These are phyloP conservation scores for Lecanicillium sp. DNA, from an alignment of 2,329 filamentous ascomycete species.

Conservation along the genomic window DNA sequence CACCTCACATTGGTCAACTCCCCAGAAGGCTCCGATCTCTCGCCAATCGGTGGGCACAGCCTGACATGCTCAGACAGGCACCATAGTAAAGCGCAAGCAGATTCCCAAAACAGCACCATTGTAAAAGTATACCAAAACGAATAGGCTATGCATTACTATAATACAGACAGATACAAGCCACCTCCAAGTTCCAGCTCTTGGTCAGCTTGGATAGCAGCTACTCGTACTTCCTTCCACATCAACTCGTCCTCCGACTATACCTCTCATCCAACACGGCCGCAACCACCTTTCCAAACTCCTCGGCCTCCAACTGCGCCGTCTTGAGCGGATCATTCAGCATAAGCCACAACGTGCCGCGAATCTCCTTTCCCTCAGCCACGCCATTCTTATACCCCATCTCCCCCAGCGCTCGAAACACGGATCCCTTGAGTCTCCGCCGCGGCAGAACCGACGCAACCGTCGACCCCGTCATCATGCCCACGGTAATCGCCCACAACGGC, in stretches of 20 bases:
- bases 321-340: slow-evolving; percentile 12
- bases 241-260: not conserved
- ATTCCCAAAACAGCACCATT: no score
- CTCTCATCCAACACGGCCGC: slow-evolving; percentile 7
- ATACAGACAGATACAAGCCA: no score
- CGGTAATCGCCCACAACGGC: slow-evolving; percentile 22
- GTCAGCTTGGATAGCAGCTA: no score
- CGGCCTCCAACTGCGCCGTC: slow-evolving; percentile 9
- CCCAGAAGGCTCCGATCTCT: no score
- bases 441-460: slow-evolving; percentile 18
- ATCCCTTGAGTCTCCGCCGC: slow-evolving; percentile 16
- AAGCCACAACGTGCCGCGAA: slow-evolving; percentile 19
- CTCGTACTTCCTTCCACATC: no score
- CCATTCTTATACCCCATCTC: slow-evolving; percentile 16
- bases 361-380: slow-evolving; percentile 8
- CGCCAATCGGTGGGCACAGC: no score
- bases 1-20: no score
- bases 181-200: no score
- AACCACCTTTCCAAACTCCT: slow-evolving; percentile 13
- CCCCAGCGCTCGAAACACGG: slow-evolving; percentile 19
- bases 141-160: no score
- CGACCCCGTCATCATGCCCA: slow-evolving; percentile 12
- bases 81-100: no score
- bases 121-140: no score
- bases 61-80: no score